These are phyloP conservation scores for Coniochaeta sp. DNA, from an alignment of 2,329 filamentous ascomycete species.

Conservation along the genomic window DNA sequence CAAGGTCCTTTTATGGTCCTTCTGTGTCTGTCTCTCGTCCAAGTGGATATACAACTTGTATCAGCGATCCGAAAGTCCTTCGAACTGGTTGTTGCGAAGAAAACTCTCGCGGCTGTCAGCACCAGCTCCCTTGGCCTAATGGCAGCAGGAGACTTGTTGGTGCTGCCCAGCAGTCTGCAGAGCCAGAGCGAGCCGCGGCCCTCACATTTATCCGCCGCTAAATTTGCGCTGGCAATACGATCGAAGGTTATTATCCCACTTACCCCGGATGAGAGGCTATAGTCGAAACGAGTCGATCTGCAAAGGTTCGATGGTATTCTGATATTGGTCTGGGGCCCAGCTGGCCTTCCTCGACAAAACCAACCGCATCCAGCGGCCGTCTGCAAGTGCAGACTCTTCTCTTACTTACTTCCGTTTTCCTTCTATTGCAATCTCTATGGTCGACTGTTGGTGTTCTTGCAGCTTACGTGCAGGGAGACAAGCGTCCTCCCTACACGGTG, in stretches of 20 bases:
- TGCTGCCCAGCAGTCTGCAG: no score
- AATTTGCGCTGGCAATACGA: background rate
- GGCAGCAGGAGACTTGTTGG: background rate
- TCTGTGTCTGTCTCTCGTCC: no score
- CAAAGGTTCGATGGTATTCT: background rate
- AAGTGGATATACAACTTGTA: no score
- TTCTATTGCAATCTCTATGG: background rate
- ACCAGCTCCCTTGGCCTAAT: background rate
- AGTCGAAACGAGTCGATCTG: background rate
- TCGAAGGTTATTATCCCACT: background rate
- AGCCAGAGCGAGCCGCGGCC: background rate
- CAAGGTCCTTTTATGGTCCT: no score
- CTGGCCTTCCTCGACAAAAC: background rate
- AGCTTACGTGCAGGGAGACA: background rate
- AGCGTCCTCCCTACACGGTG: background rate
- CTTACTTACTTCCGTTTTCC: no score
- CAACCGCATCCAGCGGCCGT: background rate
- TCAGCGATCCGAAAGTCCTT: background rate
- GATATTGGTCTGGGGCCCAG: background rate
- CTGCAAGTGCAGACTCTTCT: background rate
- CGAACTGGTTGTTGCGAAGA: background rate
- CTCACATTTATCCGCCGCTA: background rate
- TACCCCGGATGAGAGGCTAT: background rate
- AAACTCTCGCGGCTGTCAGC: background rate
- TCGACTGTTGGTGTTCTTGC: background rate